Conservation (phyloP, 306 rosid species). For the Vigna mungo region DNA sequence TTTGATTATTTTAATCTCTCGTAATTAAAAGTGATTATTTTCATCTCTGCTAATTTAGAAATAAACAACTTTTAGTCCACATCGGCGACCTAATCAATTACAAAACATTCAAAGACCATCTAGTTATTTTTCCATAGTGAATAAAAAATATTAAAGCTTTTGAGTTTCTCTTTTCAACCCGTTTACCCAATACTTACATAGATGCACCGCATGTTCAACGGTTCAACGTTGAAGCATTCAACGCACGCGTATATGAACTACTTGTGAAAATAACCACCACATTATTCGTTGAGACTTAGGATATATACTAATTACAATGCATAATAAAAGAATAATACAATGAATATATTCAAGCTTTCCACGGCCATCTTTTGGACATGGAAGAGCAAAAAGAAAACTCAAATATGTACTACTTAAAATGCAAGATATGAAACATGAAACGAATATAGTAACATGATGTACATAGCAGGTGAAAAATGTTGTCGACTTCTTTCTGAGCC, state of each 20-base stretch:
- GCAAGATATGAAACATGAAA: conserved; percentile 3
- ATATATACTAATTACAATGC: neutral
- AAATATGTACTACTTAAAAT: conserved; percentile 28
- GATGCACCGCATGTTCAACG: neutral
- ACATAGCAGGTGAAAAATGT: conserved; percentile 39
- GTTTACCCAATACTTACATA: neutral
- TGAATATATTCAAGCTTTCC: conserved; percentile 39
- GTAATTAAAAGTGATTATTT: too few relatives aligned
- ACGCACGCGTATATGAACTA: neutral
- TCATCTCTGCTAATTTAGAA: too few relatives aligned
- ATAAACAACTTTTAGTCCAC: too few relatives aligned
- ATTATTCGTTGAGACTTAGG: neutral
- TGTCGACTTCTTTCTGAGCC: conserved; percentile 42
- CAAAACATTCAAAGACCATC: too few relatives aligned
- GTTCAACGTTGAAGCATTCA: conserved; percentile 10
- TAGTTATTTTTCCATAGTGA: too few relatives aligned
- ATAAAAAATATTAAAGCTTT: too few relatives aligned
- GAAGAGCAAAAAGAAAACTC: conserved; percentile 33
- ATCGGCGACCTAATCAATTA: too few relatives aligned
- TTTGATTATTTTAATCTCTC: too few relatives aligned
- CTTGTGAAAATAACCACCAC: neutral
- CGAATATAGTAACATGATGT: conserved; percentile 36
- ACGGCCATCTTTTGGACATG: conserved; percentile 33
- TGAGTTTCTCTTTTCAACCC: neutral
- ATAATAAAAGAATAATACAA: conserved; percentile 17